phyloP scores from a whole-genome alignment of 805 yeast species.

The Maudiozyma serrabonitensis region DNA sequence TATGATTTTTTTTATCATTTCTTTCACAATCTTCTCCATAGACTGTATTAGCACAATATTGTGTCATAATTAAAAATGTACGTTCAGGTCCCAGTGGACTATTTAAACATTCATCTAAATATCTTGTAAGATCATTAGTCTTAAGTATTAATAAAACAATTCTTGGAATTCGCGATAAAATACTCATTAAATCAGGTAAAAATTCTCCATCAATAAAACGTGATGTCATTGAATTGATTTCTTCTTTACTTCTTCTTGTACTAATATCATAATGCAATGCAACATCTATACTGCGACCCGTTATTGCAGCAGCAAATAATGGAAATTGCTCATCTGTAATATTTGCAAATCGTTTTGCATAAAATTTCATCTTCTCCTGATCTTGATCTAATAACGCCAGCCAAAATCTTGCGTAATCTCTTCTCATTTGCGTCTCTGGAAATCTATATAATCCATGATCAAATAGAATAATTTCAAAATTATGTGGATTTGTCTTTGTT shows the following conservation, averaged over 20 bases:
- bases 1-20: conserved; percentile 9
- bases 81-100: conserved; percentile 82
- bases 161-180: conserved; percentile 72
- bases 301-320: conserved; percentile 83
- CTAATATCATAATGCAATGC: conserved; percentile 59
- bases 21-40: conserved; percentile 53
- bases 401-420: conserved; percentile 90
- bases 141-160: conserved; percentile 79
- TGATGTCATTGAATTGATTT: conserved; percentile 56
- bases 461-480: conserved; percentile 83
- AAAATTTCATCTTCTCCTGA: conserved; percentile 51
- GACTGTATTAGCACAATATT: conserved; percentile 76
- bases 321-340: conserved; percentile 70
- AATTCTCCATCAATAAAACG: conserved; percentile 55
- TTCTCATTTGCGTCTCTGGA: conserved; percentile 65
- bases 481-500: conserved; percentile 37
- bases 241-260: conserved; percentile 46
- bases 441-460: conserved; percentile 93
- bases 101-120: conserved; percentile 72
- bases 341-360: conserved; percentile 73
- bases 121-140: conserved; percentile 88
- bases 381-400: conserved; percentile 70
- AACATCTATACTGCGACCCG: conserved; percentile 81
- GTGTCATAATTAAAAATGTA: conserved; percentile 80
- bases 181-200: conserved; percentile 65